Conservation (phyloP, 768 basidiomycete species). For the Mycena polygramma region DNA sequence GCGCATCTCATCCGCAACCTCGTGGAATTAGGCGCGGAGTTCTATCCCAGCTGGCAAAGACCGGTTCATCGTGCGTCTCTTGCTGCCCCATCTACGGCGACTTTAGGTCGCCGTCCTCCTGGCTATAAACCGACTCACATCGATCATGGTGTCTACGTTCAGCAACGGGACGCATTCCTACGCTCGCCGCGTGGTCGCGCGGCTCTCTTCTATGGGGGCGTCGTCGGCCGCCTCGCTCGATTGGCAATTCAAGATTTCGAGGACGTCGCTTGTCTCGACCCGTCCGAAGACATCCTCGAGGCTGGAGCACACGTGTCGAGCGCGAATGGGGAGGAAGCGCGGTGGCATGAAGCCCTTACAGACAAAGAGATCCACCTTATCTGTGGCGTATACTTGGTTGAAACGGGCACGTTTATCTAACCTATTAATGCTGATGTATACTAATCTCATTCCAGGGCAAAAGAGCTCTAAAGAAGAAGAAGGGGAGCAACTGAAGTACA, state of each 20-base stretch:
- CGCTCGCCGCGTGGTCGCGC: slow-evolving; percentile 23
- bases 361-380: slow-evolving; percentile 24
- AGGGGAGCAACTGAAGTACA: slow-evolving; percentile 24
- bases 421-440: slow-evolving; percentile 6
- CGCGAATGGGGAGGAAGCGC: not conserved
- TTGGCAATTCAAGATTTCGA: slow-evolving; percentile 10
- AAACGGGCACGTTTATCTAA: slow-evolving; percentile 21
- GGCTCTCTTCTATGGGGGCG: slow-evolving; percentile 29
- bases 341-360: slow-evolving; percentile 23
- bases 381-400: slow-evolving; percentile 32
- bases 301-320: slow-evolving; percentile 9
- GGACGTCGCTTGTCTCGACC: slow-evolving; percentile 10
- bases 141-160: slow-evolving; percentile 26
- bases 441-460: slow-evolving; percentile 25
- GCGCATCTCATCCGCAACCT: slow-evolving; percentile 19
- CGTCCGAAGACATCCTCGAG: slow-evolving; percentile 24
- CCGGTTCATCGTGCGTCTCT: slow-evolving; percentile 2
- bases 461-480: slow-evolving; percentile 3
- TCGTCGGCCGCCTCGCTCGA: slow-evolving; percentile 28
- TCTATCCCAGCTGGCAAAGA: slow-evolving; percentile 25
- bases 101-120: slow-evolving; percentile 24
- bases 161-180: slow-evolving; percentile 23
- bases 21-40: slow-evolving; percentile 20
- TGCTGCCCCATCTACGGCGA: slow-evolving; percentile 4
- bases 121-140: slow-evolving; percentile 22